phyloP scores from a whole-genome alignment of 1,139 yeast species.

The Lodderomyces elongisporus region DNA sequence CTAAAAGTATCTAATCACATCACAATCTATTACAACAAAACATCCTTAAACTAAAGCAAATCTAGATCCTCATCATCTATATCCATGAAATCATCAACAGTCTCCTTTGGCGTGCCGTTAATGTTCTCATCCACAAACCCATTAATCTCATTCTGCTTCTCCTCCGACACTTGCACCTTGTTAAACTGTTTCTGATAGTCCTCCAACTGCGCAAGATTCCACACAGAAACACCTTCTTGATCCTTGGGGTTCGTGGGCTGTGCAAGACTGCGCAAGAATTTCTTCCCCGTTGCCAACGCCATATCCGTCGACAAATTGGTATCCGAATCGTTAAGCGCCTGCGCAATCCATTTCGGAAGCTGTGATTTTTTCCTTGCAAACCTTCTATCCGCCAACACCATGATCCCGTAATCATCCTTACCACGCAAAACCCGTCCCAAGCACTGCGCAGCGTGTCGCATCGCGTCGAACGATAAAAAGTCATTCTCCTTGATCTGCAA shows the following conservation, averaged over 20 bases:
- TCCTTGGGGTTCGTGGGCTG: constrained; percentile 90
- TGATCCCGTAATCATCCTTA: constrained; percentile 96
- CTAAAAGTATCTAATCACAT: background rate
- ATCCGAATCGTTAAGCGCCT: constrained; percentile 87
- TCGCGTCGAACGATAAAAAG: constrained; percentile 94
- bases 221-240: constrained; percentile 91
- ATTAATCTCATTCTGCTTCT: constrained; percentile 13
- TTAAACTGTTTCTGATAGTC: constrained; percentile 53
- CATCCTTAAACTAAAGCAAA: constrained; percentile 18
- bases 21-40: too few relatives aligned
- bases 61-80: constrained; percentile 46
- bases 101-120: constrained; percentile 14
- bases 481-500: constrained; percentile 91
- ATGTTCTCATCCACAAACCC: background rate
- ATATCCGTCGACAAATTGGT: constrained; percentile 90
- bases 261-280: constrained; percentile 86
- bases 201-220: constrained; percentile 73
- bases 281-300: constrained; percentile 94
- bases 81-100: constrained; percentile 39
- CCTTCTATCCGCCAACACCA: constrained; percentile 95
- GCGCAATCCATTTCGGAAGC: constrained; percentile 95
- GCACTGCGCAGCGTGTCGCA: constrained; percentile 99
- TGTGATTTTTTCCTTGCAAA: constrained; percentile 82
- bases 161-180: constrained; percentile 17
- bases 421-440: constrained; percentile 95